phyloP scores from a whole-genome alignment of 2,329 filamentous ascomycete species.

The Hyphodiscus sp. region DNA sequence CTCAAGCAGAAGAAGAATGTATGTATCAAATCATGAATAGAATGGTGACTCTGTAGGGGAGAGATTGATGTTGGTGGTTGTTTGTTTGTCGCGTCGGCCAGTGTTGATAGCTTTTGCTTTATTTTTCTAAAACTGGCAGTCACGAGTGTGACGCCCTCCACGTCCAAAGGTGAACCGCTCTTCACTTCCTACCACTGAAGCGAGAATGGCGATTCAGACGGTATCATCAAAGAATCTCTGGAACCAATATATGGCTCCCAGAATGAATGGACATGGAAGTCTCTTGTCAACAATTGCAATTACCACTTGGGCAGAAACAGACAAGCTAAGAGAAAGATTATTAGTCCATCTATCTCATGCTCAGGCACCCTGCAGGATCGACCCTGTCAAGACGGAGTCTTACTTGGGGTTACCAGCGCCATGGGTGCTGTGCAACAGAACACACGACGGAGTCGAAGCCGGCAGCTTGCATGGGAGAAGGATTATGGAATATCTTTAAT shows the following conservation, averaged over 20 bases:
- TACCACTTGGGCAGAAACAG: not conserved
- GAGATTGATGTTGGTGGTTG: not conserved
- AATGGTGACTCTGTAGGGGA: not conserved
- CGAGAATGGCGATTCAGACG: not conserved
- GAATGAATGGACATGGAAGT: not conserved
- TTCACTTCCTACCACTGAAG: not conserved
- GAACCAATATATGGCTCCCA: not conserved
- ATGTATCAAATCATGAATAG: not conserved
- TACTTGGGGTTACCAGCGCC: not conserved
- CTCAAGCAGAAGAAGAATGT: not conserved
- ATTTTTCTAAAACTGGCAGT: not conserved
- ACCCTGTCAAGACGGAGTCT: not conserved
- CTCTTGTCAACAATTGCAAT: not conserved
- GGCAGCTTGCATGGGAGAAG: not conserved
- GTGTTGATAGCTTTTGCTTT: not conserved
- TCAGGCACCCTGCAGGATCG: not conserved
- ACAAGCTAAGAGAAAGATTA: not conserved
- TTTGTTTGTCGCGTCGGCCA: not conserved
- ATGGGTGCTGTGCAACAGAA: not conserved
- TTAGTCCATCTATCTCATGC: not conserved
- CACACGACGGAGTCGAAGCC: not conserved
- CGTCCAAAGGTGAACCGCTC: not conserved
- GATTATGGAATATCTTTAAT: not conserved
- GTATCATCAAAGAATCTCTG: not conserved
- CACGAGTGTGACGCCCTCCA: not conserved